Conservation (phyloP, 805 yeast species). For the Saccharomycopsis guyanensis region DNA sequence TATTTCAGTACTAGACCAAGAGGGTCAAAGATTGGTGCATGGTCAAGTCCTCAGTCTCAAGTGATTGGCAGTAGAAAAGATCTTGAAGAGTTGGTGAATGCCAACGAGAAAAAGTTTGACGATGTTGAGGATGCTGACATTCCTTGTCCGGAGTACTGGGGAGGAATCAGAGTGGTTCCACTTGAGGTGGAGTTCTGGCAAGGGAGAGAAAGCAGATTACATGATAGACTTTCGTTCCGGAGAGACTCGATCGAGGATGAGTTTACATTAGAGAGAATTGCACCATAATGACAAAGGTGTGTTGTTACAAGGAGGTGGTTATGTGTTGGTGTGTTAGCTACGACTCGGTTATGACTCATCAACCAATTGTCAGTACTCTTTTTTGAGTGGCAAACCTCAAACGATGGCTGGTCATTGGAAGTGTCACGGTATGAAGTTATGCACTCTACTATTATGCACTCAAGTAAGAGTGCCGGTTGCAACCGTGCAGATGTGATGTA, state of each 20-base stretch:
- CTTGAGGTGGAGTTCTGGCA: conserved; percentile 96
- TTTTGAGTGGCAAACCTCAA: too few species aligned
- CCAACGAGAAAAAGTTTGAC: conserved; percentile 50
- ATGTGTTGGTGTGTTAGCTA: too few species aligned
- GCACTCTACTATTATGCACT: too few species aligned
- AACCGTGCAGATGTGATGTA: too few species aligned
- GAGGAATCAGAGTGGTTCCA: conserved; percentile 85
- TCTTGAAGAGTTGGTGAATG: conserved; percentile 45
- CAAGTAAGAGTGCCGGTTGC: too few species aligned
- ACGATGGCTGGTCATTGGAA: too few species aligned
- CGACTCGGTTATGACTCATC: too few species aligned
- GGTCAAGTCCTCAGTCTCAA: conserved; percentile 88
- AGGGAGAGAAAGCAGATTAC: conserved; percentile 83
- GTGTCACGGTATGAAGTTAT: too few species aligned
- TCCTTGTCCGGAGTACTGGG: conserved; percentile 94
- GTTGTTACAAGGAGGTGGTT: too few species aligned
- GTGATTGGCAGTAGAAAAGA: conserved; percentile 50
- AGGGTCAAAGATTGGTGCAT: conserved; percentile 91
- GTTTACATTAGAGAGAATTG: conserved; percentile 65
- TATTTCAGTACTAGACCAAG: conserved; percentile 87
- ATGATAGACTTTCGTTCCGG: conserved; percentile 74
- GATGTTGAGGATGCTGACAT: conserved; percentile 49
- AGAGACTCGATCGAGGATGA: conserved; percentile 42
- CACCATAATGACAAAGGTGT: too few species aligned
- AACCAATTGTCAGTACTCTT: too few species aligned